Conservation (phyloP, 768 basidiomycete genomes). For the Mrakia hoshinonis region DNA sequence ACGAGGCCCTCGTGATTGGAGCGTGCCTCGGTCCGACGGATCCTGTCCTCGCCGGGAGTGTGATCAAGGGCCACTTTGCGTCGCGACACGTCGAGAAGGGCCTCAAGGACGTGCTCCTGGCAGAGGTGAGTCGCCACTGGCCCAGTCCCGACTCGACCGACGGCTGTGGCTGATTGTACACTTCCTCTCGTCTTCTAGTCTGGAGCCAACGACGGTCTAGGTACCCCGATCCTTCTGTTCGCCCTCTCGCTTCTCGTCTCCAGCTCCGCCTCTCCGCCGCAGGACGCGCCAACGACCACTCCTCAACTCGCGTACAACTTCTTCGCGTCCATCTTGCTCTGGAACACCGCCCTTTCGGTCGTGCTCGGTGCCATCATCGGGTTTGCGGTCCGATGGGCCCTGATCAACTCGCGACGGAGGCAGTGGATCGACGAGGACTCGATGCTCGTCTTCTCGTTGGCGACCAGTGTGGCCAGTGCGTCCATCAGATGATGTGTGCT, state of each 20-base stretch:
- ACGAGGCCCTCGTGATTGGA: conserved; percentile 12
- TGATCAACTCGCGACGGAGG: background rate
- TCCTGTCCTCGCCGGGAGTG: conserved; percentile 6
- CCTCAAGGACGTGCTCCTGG: background rate
- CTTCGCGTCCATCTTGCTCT: background rate
- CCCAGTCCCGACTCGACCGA: too few relatives aligned
- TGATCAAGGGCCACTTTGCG: conserved; percentile 18
- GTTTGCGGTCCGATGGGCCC: background rate
- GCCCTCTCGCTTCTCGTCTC: conserved; percentile 11
- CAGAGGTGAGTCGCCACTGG: background rate
- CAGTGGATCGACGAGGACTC: conserved; percentile 11
- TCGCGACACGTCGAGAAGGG: conserved; percentile 6
- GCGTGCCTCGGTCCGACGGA: conserved; percentile 12
- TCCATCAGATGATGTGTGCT: background rate
- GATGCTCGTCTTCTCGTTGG: conserved; percentile 15
- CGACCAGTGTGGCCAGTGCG: background rate
- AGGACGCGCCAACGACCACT: background rate
- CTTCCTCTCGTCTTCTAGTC: background rate
- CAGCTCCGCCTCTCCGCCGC: background rate
- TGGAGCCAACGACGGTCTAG: conserved; percentile 8
- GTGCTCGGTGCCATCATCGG: background rate
- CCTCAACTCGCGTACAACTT: background rate
- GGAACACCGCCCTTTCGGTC: background rate
- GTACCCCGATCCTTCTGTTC: conserved; percentile 7
- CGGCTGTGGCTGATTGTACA: background rate